Base-by-base conservation (phyloP, 805 yeast species). In the Starmerella asiatica region DNA sequence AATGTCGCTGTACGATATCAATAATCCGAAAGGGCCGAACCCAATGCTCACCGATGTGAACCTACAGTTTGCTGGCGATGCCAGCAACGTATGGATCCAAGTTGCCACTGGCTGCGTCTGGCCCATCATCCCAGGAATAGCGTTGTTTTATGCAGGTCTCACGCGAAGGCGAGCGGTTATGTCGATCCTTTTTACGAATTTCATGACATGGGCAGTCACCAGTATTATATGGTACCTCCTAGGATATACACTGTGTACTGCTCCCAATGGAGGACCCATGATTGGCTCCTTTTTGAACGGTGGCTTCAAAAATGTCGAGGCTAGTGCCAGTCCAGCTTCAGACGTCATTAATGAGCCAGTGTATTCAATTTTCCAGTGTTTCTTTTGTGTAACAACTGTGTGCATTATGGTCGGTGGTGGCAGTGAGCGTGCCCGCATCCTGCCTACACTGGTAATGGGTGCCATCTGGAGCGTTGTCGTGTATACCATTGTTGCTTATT, bases 401-500 rank as follows among this genome's bases (percentile, higher is more conserved):
- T 38, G 42, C 48, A 67, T 76, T 54, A 69, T 75, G 75, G 68
- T 75, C 21, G 84, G 83, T 48, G 80, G 79, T 45, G 75, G 76
- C 12, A 71, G 78, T 49, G 81, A 75, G 53, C 65, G 84, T 52
- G 84, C 80, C 8, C 61, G 80, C 49, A 68, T 76, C 46, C 71
- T 75, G 4, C 81, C 82, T 38, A 73, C 75, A 72, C 69, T 75
- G 70, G 67, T 76, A 28, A 76, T 76, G 58, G 60, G 75, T 40
- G 73, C 75, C 52, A 55, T 69, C 39, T 76, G 81, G 81, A 67
- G 75, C 55, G 76, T 82, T 3, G 69, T 76, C 16, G 82, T 76
- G 16, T 76, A 76, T 62, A 72, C 76, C 53, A 81, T 82, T 33
- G 65, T 69, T 54, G 82, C 82, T 17, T 71, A 65, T 63, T 76